Evolutionary conservation across 2,329 filamentous ascomycete genomes (phyloP).

Genomic region (Talaromyces sp.): DNA sequence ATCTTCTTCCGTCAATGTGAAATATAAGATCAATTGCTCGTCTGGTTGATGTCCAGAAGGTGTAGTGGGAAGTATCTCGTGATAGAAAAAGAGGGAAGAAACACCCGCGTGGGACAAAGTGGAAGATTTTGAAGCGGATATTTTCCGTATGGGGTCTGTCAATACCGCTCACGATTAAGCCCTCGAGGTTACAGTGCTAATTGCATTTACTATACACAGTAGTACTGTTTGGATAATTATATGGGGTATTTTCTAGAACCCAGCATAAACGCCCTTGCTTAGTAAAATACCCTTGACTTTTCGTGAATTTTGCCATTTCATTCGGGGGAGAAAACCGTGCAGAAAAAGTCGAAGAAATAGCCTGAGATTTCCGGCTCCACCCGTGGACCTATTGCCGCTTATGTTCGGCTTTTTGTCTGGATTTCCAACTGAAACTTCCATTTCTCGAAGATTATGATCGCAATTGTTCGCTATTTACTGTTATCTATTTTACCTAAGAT

Average conservation of each 20-base stretch:
- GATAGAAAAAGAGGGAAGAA: background rate
- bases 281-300: background rate
- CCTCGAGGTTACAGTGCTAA: background rate
- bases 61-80: conserved; percentile 5
- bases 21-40: background rate
- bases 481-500: too few species aligned
- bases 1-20: background rate
- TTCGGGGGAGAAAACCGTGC: background rate
- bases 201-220: background rate
- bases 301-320: background rate
- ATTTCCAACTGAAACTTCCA: background rate
- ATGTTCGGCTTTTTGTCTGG: background rate
- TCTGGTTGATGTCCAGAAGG: background rate
- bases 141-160: background rate
- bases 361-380: conserved; percentile 7
- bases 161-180: background rate
- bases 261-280: conserved; percentile 1
- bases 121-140: background rate
- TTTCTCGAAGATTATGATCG: background rate
- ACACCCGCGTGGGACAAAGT: background rate
- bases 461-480: background rate
- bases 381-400: conserved; percentile 17
- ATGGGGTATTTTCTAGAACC: background rate
- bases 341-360: background rate
- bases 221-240: background rate